A percentile compares a stretch with the other conserved stretches of the same genome.
phyloP scores from a whole-genome alignment of 345 rosid genomes.

The Tarenaya hassleriana region DNA sequence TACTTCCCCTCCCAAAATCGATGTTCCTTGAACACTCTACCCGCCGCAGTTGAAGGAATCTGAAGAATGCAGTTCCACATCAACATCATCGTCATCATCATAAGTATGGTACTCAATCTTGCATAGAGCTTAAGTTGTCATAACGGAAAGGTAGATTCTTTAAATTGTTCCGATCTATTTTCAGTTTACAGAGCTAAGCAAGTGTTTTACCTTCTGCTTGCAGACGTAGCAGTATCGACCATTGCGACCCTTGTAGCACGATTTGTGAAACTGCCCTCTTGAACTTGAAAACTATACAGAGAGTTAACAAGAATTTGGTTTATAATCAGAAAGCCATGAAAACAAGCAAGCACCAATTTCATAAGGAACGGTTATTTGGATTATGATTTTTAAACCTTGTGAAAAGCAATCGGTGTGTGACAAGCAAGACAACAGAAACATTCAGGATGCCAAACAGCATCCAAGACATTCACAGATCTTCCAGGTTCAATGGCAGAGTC shows the following conservation, averaged over 20 bases:
- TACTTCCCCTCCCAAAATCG: slow-evolving; percentile 20
- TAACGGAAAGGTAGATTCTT: neutral
- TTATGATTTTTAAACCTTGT: slow-evolving; percentile 46
- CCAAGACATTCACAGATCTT: slow-evolving; percentile 63
- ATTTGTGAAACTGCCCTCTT: slow-evolving; percentile 61
- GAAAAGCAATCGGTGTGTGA: slow-evolving; percentile 59
- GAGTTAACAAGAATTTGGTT: slow-evolving; percentile 15
- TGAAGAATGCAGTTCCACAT: slow-evolving; percentile 12
- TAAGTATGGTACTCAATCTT: no score
- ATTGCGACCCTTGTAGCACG: slow-evolving; percentile 71
- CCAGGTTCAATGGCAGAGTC: slow-evolving; percentile 63
- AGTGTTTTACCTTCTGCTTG: no score
- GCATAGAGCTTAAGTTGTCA: neutral
- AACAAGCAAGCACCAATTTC: neutral
- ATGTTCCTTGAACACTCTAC: slow-evolving; percentile 58
- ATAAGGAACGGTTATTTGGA: slow-evolving; percentile 12
- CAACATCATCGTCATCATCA: no score
- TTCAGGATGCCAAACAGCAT: slow-evolving; percentile 79
- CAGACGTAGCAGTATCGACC: slow-evolving; percentile 96
- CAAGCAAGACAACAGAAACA: slow-evolving; percentile 73
- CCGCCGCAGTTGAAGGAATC: slow-evolving; percentile 71
- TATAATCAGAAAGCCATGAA: slow-evolving; percentile 4
- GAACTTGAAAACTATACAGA: slow-evolving; percentile 57
- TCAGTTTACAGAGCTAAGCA: slow-evolving; percentile 78
- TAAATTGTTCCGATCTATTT: no score